Conservation (phyloP, 208 protist species). For the Acanthamoeba quina region DNA sequence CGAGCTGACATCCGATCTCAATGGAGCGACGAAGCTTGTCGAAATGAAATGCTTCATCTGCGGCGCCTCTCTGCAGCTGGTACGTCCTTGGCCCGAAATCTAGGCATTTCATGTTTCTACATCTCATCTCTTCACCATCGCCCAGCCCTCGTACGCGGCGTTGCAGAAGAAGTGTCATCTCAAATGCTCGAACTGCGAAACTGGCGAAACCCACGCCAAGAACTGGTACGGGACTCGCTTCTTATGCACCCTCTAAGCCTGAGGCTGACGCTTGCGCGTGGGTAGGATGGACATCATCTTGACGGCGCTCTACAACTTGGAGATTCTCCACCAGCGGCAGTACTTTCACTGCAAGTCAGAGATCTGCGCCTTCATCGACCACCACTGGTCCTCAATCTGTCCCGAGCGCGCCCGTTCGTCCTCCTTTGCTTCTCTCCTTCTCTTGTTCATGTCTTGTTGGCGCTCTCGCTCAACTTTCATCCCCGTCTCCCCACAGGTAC, state of each 20-base stretch:
- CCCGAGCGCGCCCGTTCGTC: constrained; percentile 59
- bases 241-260: not conserved
- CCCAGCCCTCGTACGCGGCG: constrained; percentile 43
- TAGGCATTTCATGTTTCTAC: not conserved
- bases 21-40: constrained; percentile 5
- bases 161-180: constrained; percentile 68
- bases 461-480: not conserved
- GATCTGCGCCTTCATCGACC: constrained; percentile 68
- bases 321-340: constrained; percentile 57
- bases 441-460: not conserved
- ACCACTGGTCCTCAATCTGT: constrained; percentile 68
- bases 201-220: constrained; percentile 23
- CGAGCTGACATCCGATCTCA: not conserved
- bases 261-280: not conserved
- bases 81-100: not conserved
- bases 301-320: constrained; percentile 62
- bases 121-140: not conserved
- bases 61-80: constrained; percentile 27
- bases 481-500: not conserved
- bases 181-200: constrained; percentile 63
- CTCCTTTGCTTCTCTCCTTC: not conserved
- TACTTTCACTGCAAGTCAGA: constrained; percentile 66
- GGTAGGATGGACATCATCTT: constrained; percentile 69
- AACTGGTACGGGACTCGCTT: constrained; percentile 14
- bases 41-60: constrained; percentile 68